Conservation (phyloP, 2,329 filamentous ascomycete genomes). For the Epicoccum sorghinum region DNA sequence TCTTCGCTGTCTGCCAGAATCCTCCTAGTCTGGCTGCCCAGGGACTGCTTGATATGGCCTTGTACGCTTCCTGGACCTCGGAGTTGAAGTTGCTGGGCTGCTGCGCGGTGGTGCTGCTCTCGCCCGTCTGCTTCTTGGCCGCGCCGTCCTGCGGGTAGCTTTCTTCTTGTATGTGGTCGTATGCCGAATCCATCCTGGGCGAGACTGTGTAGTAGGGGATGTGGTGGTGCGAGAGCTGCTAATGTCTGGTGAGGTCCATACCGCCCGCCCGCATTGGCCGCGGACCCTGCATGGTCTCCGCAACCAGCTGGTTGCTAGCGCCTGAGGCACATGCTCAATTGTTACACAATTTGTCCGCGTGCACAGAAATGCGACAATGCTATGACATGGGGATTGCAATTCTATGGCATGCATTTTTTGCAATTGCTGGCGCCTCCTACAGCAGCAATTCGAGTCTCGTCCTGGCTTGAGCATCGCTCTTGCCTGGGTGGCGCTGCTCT, state of each 20-base stretch:
- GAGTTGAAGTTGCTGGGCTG: slow-evolving; percentile 69
- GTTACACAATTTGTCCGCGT: slow-evolving; percentile 1
- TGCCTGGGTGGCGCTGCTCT: not conserved
- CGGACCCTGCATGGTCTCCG: slow-evolving; percentile 23
- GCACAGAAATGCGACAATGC: not conserved
- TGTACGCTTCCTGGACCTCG: slow-evolving; percentile 94
- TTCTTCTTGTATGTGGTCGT: slow-evolving; percentile 94
- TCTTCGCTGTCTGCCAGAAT: slow-evolving; percentile 88
- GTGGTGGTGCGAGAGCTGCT: slow-evolving; percentile 18
- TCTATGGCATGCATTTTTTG: not conserved
- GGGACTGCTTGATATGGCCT: slow-evolving; percentile 85
- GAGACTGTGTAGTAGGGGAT: not conserved
- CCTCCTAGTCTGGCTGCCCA: slow-evolving; percentile 91
- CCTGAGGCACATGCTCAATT: slow-evolving; percentile 11
- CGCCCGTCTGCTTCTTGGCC: slow-evolving; percentile 56
- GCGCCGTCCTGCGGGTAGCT: slow-evolving; percentile 58
- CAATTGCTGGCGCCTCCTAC: not conserved
- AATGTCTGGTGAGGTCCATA: slow-evolving; percentile 11
- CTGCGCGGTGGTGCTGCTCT: slow-evolving; percentile 40
- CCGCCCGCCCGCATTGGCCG: slow-evolving; percentile 6
- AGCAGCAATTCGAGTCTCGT: not conserved
- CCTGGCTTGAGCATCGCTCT: not conserved
- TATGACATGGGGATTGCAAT: not conserved
- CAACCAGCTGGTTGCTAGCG: slow-evolving; percentile 22
- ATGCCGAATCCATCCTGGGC: slow-evolving; percentile 84